Conservation (phyloP, 2,329 filamentous ascomycete genomes). For the Myriangium duriaei region DNA sequence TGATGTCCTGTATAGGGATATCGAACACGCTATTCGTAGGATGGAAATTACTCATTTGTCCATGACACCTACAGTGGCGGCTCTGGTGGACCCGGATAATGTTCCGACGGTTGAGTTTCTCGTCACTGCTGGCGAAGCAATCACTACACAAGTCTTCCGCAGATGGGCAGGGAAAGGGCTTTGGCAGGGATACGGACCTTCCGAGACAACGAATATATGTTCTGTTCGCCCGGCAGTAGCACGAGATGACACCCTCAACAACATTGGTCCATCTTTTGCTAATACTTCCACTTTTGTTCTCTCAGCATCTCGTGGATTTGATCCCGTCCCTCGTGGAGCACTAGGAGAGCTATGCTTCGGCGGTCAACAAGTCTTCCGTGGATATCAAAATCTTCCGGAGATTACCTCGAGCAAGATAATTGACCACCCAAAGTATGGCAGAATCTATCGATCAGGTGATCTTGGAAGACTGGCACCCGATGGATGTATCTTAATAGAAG, state of each 20-base stretch:
- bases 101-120: conserved; percentile 63
- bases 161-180: conserved; percentile 56
- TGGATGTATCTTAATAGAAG: conserved; percentile 59
- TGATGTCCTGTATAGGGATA: conserved; percentile 59
- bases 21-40: conserved; percentile 53
- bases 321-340: conserved; percentile 54
- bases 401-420: conserved; percentile 57
- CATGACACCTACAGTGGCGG: conserved; percentile 73
- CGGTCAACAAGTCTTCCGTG: conserved; percentile 63
- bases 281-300: conserved; percentile 68
- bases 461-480: conserved; percentile 67
- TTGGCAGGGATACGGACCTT: conserved; percentile 74
- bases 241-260: conserved; percentile 48
- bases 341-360: conserved; percentile 80
- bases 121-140: conserved; percentile 68
- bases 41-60: conserved; percentile 67
- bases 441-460: conserved; percentile 73
- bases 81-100: conserved; percentile 54
- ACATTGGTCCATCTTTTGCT: conserved; percentile 60
- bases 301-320: conserved; percentile 29
- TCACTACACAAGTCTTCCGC: conserved; percentile 58
- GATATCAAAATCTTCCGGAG: conserved; percentile 56
- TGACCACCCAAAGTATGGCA: conserved; percentile 53
- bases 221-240: conserved; percentile 54
- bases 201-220: conserved; percentile 81